Base-by-base conservation (phyloP, 768 basidiomycete genomes). In the Tulasnella sp. region DNA sequence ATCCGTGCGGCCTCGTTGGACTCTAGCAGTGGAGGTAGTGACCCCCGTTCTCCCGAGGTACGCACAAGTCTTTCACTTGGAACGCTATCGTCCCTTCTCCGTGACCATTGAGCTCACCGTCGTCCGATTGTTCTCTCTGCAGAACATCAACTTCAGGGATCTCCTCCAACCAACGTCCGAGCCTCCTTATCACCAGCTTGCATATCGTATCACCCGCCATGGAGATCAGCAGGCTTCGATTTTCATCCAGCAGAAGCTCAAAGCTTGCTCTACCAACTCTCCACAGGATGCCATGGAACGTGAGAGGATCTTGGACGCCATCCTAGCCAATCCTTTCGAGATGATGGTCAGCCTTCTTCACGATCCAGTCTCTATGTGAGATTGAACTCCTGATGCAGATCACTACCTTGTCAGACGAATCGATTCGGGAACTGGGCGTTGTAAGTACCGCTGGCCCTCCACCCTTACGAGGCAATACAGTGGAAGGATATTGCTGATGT, bases 181-280 rank as follows among this genome's bases (percentile, higher is more conserved):
- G 27, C 89, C 89, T 12, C 87, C 87, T 1, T 92, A 92, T 66
- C 79, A 80, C 54, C 74, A 86, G 56, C 89, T 92, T 65, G 87
- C 91, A 11, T 74, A 81, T 17, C 83, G 89, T 24, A 91, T 92
- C 64, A 87, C 90, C 75, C 90, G 87, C 72, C 85, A 83, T 1
- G 89, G 88, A 3, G 89, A 92, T 66, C 89, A 92, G 67, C 89
- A 92, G 66, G 89, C 89, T 11, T 89, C 87, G 12, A 91, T 91
- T 54, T 92, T 92, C 66, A 74, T 92, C 42, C 88, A 91, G 67
- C 89, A 92, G 67, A 92, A 92, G 67, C 77, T 92, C 65, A 92
- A 92, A 69, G 86, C 89, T 17, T 88, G 89, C 2, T 85, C 89
- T 64, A 63, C 76, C 4, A 48, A 15, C 24, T 46, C 29, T 5